These are phyloP conservation scores for Aspergillus spinulosporus DNA, from an alignment of 2,329 filamentous ascomycete genomes.

Conservation along the genomic window DNA sequence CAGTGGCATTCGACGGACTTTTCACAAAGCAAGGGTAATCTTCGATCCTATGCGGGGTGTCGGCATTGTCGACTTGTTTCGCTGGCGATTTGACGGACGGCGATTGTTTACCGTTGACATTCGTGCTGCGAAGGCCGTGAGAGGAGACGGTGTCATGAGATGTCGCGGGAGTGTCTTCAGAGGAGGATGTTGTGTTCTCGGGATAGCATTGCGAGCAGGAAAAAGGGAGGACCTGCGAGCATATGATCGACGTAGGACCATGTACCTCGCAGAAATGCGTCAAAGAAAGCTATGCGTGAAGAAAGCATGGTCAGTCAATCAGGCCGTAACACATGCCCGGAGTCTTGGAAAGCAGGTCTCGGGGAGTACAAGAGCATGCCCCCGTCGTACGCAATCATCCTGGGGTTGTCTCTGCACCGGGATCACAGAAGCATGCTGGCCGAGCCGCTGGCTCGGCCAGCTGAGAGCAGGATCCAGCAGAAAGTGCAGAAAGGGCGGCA, in stretches of 20 bases:
- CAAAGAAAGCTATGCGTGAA: constrained; percentile 54
- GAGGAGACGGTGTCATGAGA: constrained; percentile 34
- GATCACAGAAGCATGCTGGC: neutral
- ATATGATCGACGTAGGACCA: constrained; percentile 63
- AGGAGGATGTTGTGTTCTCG: constrained; percentile 39
- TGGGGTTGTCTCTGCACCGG: constrained; percentile 8
- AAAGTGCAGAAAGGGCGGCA: neutral
- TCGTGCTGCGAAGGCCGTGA: constrained; percentile 24
- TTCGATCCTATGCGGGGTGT: constrained; percentile 41
- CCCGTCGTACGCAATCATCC: constrained; percentile 5
- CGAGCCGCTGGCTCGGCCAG: neutral
- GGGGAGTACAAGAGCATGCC: constrained; percentile 8
- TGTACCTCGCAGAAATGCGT: constrained; percentile 65
- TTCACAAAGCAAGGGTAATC: constrained; percentile 55
- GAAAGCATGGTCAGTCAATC: constrained; percentile 9
- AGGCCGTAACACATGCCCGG: constrained; percentile 6
- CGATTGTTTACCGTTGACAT: constrained; percentile 19
- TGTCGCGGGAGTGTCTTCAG: constrained; percentile 43
- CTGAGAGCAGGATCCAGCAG: neutral
- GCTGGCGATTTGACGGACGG: constrained; percentile 19
- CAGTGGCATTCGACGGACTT: constrained; percentile 38
- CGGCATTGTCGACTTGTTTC: constrained; percentile 18
- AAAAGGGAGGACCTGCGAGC: constrained; percentile 59
- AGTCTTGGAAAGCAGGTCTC: constrained; percentile 4
- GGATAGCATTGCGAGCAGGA: constrained; percentile 55